Conservation (phyloP, 140 eudicot genomes). For the Oenanthe javanica region DNA sequence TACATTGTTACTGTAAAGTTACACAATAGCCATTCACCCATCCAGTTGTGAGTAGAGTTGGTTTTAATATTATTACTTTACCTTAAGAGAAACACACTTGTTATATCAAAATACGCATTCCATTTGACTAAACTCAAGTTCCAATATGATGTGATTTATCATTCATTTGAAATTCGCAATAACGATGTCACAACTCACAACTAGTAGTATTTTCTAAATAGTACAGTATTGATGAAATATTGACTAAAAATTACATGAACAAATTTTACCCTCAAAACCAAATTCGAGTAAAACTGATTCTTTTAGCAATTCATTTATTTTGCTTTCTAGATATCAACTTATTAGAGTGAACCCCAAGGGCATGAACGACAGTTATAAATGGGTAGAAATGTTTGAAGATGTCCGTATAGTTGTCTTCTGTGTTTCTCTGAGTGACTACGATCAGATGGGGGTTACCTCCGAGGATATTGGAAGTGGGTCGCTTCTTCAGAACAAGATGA, state of each 20-base stretch:
- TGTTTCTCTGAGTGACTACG: conserved; percentile 34
- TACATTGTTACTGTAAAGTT: neutral
- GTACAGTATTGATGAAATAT: neutral
- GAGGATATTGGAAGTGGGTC: conserved; percentile 10
- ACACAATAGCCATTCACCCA: neutral
- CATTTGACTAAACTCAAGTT: neutral
- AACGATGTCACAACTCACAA: neutral
- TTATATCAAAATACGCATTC: neutral
- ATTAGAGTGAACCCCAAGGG: conserved; percentile 26
- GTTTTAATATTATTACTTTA: neutral
- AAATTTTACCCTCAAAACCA: neutral
- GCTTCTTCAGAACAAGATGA: conserved; percentile 29
- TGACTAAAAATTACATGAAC: neutral
- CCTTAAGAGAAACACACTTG: neutral
- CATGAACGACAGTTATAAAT: conserved; percentile 23
- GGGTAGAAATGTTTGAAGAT: conserved; percentile 42
- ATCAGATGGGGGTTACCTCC: conserved; percentile 11
- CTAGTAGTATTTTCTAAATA: neutral
- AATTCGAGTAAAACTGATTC: neutral
- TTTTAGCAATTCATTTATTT: neutral
- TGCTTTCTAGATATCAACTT: conserved; percentile 24
- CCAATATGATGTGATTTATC: neutral
- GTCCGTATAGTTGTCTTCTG: conserved; percentile 29
- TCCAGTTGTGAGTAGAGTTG: neutral
- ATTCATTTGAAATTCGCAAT: neutral